Conservation (phyloP, 2,329 filamentous ascomycete genomes). For the Diaporthe caulivora region DNA sequence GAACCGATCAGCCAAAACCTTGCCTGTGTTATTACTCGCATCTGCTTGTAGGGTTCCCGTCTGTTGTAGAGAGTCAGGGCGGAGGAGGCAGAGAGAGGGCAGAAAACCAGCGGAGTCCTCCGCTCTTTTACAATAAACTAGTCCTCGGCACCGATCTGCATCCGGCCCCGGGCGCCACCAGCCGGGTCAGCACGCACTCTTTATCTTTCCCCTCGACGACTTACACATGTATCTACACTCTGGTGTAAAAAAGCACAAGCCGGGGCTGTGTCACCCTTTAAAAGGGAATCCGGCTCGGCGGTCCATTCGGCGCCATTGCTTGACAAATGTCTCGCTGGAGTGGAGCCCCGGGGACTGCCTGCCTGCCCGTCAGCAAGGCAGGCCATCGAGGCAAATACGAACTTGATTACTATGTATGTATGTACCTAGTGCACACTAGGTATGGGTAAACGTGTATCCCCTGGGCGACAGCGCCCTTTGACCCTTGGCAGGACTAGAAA, state of each 20-base stretch:
- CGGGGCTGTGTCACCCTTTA: no score
- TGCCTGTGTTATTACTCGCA: background rate
- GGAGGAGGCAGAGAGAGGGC: background rate
- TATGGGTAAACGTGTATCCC: background rate
- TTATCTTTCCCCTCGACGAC: background rate
- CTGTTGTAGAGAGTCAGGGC: background rate
- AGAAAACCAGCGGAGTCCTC: background rate
- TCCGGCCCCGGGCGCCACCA: conserved; percentile 4
- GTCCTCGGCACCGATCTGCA: background rate
- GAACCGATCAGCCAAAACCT: background rate
- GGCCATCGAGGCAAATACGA: background rate
- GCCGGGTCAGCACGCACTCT: background rate
- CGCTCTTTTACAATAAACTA: background rate
- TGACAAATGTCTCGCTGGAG: background rate
- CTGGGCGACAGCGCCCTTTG: background rate
- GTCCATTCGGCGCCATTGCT: background rate
- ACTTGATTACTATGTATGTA: background rate
- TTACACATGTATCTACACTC: no score
- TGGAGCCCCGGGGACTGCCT: background rate
- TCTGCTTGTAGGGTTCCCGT: background rate
- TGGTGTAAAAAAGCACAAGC: background rate
- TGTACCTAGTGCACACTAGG: no score
- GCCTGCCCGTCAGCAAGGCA: background rate
- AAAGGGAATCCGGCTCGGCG: background rate
- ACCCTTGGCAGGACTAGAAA: background rate